A percentile compares a stretch with the other conserved stretches of the same genome.
Evolutionary conservation across 139 green algal species (phyloP).

Genomic region (Picochlorum sp.): DNA sequence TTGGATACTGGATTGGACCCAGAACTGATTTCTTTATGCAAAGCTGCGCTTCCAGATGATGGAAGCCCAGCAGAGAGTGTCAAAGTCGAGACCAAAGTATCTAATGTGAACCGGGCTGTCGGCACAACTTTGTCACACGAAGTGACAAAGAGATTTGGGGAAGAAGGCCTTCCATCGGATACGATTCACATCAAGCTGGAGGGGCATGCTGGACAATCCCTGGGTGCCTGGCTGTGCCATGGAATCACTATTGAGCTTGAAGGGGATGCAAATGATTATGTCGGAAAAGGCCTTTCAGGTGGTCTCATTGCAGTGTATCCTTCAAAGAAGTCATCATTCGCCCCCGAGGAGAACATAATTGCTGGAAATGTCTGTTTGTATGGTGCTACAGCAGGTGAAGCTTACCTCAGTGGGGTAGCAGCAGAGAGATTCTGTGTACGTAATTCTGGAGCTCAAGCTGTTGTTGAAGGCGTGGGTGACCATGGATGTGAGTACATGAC

Average conservation of each 20-base stretch:
- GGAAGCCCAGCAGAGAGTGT: slow-evolving; percentile 34
- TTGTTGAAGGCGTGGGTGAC: slow-evolving; percentile 92
- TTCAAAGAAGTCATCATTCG: slow-evolving; percentile 50
- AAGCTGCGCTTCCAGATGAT: slow-evolving; percentile 39
- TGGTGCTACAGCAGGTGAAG: slow-evolving; percentile 75
- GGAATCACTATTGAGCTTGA: slow-evolving; percentile 83
- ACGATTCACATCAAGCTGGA: slow-evolving; percentile 83
- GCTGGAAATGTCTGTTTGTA: slow-evolving; percentile 94
- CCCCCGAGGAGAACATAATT: slow-evolving; percentile 80
- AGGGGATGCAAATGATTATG: slow-evolving; percentile 93
- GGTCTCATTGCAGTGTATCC: slow-evolving; percentile 74
- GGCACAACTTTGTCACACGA: slow-evolving; percentile 87
- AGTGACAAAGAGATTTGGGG: slow-evolving; percentile 73
- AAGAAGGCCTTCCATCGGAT: slow-evolving; percentile 66
- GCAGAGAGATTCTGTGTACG: slow-evolving; percentile 86
- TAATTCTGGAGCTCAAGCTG: slow-evolving; percentile 74
- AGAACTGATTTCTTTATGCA: slow-evolving; percentile 63
- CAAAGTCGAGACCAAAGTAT: slow-evolving; percentile 63
- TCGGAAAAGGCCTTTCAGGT: slow-evolving; percentile 84
- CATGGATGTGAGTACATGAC: slow-evolving; percentile 98
- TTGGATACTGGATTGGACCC: slow-evolving; percentile 75
- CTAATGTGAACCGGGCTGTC: slow-evolving; percentile 80
- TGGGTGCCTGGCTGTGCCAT: slow-evolving; percentile 72
- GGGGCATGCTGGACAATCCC: slow-evolving; percentile 79
- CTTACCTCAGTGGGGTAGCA: slow-evolving; percentile 83